phyloP scores from a whole-genome alignment of 2,329 filamentous ascomycete genomes.

The Clonostachys byssicola region DNA sequence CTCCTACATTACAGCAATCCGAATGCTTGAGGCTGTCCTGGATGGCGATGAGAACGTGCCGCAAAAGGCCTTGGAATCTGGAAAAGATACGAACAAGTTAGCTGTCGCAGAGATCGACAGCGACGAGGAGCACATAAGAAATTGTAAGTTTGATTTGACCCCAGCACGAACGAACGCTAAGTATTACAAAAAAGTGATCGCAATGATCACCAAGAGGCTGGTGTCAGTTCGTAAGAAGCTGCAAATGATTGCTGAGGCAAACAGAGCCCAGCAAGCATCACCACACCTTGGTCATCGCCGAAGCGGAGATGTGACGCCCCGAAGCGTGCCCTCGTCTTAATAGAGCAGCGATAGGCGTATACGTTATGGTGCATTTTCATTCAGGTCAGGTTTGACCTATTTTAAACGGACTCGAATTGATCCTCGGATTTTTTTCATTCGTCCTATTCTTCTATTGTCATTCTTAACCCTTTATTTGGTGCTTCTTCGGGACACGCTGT shows the following conservation, averaged over 20 bases:
- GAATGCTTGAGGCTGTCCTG: slow-evolving; percentile 91
- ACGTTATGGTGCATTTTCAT: too few species aligned
- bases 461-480: too few species aligned
- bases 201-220: slow-evolving; percentile 57
- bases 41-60: slow-evolving; percentile 68
- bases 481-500: too few species aligned
- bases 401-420: too few species aligned
- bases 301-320: slow-evolving; percentile 52
- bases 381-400: too few species aligned
- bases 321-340: slow-evolving; percentile 43
- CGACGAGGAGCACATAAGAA: slow-evolving; percentile 71
- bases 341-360: neutral
- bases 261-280: slow-evolving; percentile 40
- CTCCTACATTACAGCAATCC: slow-evolving; percentile 87
- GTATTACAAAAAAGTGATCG: slow-evolving; percentile 43
- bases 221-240: slow-evolving; percentile 55
- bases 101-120: slow-evolving; percentile 48
- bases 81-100: slow-evolving; percentile 16
- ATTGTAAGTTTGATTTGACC: slow-evolving; percentile 49
- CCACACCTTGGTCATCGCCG: slow-evolving; percentile 38
- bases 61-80: slow-evolving; percentile 22
- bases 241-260: slow-evolving; percentile 55
- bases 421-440: too few species aligned
- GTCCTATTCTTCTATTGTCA: too few species aligned
- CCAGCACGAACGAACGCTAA: neutral